Evolutionary conservation across 495 filamentous ascomycete genomes (phyloP), one percentile per base, ranked within the genome.

Genomic region (Penicillium bialowiezense): DNA sequence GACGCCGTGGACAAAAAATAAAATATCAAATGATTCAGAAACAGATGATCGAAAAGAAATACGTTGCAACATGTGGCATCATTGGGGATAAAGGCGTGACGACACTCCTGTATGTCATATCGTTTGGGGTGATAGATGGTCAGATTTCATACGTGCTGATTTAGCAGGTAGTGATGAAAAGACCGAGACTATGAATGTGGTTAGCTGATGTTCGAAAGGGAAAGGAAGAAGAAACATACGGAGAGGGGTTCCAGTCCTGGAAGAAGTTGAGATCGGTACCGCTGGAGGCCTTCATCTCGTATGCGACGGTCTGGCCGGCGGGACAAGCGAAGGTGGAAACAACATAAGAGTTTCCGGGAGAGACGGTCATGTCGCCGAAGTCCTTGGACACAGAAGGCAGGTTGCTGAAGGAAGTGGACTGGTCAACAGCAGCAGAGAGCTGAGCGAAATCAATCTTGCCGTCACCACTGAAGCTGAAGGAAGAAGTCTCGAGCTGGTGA

Each of bases 111-210:
- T 14, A 24, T 13, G 32, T 35, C 10, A 24, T 28, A 44, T 15
- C 17, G 23, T 44, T 31, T 20, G 41, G 12, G 46, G 32, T 19
- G 14, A 18, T 5, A n/a, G 34, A 39, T 9, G 14, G 34, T 6
- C 19, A 17, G 21, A 19, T 31, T n/a, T 24, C 20, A 31, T 14
- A 33, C 18, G 29, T 12, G 15, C 14, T 14, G 5, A 35, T 45
- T 67, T 73, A 84, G 60, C 80, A 83, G 17, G 64, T 62, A 35
- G 76, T 80, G 52, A 89, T 72, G 64, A 76, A 88, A 50, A 88
- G 63, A 34, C 86, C 85, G 50, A 87, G 75, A 38, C 70, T 73
- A 44, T 7, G 44, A 14, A 21, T 7, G 18, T 37, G 10, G 56
- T 72, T 66, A 72, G 62, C 42, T 14, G 12, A 41, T 17, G 28